phyloP scores from a whole-genome alignment of 768 basidiomycete species.

The Amanita fuliginea region DNA sequence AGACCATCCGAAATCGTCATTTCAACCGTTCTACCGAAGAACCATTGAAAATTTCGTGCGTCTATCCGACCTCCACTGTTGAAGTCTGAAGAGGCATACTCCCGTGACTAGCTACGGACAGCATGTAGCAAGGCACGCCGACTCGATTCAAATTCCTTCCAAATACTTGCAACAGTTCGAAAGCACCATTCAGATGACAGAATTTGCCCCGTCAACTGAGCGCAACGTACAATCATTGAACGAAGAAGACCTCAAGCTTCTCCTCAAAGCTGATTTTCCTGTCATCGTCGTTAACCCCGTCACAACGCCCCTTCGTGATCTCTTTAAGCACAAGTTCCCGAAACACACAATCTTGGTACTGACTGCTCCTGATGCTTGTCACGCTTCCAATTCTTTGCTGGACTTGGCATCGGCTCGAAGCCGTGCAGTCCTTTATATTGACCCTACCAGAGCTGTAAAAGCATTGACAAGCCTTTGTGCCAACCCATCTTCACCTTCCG shows the following conservation, averaged over 20 bases:
- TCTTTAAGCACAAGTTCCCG: slow-evolving; percentile 15
- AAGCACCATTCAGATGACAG: slow-evolving; percentile 36
- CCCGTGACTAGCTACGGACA: not conserved
- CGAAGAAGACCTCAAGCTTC: slow-evolving; percentile 12
- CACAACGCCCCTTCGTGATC: slow-evolving; percentile 29
- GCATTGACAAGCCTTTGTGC: slow-evolving; percentile 40
- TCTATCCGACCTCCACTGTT: slow-evolving; percentile 14
- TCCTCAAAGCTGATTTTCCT: slow-evolving; percentile 47
- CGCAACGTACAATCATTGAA: not conserved
- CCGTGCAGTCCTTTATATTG: slow-evolving; percentile 32
- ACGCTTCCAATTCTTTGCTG: not conserved
- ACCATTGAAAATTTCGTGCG: slow-evolving; percentile 29
- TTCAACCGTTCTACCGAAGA: slow-evolving; percentile 12
- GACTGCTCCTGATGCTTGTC: slow-evolving; percentile 8
- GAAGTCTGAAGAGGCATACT: not conserved
- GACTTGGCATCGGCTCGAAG: slow-evolving; percentile 10
- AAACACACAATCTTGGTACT: slow-evolving; percentile 1
- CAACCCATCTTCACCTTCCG: slow-evolving; percentile 31
- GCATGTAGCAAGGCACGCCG: not conserved
- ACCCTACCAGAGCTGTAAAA: slow-evolving; percentile 46
- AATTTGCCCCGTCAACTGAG: slow-evolving; percentile 14
- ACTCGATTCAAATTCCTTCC: slow-evolving; percentile 3
- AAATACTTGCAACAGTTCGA: slow-evolving; percentile 41
- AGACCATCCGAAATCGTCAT: slow-evolving; percentile 41
- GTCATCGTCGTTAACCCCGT: slow-evolving; percentile 55